Conservation (phyloP, 2,329 filamentous ascomycete species). For the Monosporascus cannonballus region DNA sequence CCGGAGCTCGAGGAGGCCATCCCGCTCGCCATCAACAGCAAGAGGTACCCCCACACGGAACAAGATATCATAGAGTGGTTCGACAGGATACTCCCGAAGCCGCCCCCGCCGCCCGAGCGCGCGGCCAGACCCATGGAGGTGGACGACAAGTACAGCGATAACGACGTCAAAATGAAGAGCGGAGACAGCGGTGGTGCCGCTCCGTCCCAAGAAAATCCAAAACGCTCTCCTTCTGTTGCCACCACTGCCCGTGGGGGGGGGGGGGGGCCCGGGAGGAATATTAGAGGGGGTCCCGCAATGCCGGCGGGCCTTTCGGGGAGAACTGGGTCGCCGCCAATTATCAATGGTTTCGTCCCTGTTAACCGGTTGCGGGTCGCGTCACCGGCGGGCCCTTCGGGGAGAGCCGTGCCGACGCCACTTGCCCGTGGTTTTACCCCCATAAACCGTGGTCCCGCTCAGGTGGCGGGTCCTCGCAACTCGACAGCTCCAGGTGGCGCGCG, state of each 20-base stretch:
- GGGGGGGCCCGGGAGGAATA: too few species aligned
- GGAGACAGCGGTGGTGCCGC: too few species aligned
- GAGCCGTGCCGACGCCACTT: not conserved
- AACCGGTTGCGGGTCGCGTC: not conserved
- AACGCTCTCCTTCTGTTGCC: too few species aligned
- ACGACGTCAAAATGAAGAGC: not conserved
- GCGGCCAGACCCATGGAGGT: not conserved
- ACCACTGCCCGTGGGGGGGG: too few species aligned
- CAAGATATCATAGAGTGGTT: not conserved
- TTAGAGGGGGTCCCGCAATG: too few species aligned
- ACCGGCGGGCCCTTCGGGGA: not conserved
- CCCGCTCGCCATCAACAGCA: not conserved
- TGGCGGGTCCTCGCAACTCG: too few species aligned
- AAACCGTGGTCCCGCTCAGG: not conserved
- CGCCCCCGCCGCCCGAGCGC: not conserved
- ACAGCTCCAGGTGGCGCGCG: too few species aligned
- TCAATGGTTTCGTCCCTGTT: not conserved
- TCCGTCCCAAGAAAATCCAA: too few species aligned
- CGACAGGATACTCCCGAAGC: not conserved
- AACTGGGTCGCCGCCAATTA: not conserved
- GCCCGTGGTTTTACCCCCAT: not conserved
- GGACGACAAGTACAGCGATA: not conserved
- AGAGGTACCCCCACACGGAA: not conserved
- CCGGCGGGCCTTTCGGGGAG: not conserved
- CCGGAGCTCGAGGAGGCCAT: not conserved